Evolutionary conservation across 768 basidiomycete species (phyloP), one percentile per base, ranked within the genome.

Genomic region (Panaeolus cyanescens): DNA sequence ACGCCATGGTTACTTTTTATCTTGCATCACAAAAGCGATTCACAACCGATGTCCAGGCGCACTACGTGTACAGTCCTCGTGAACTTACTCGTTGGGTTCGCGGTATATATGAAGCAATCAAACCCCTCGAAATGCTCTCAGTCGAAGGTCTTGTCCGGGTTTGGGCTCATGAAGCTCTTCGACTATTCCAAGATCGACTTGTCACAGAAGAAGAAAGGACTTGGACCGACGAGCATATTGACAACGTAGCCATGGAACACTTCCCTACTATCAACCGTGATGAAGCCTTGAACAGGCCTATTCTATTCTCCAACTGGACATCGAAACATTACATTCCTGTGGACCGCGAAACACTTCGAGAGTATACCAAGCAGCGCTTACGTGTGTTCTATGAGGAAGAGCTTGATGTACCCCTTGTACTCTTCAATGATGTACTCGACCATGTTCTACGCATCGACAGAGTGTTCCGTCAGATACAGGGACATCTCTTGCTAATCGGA

Each of bases 331-430:
- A 99, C 73, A 87, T 99, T 50, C 90, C 97, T 2, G 96, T 99
- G 45, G 93, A 97, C 63, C 87, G 97, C 55, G 96, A 97, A 68
- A 82, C 85, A 32, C 86, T 99, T 10, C 88, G 97, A 50, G 97
- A 99, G 68, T 98, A 96, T 73, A 96, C 94, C 20, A 98, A 98
- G 75, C 96, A 96, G 19, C 90, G 97, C 40, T 83, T 99, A 19
- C 89, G 93, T 10, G 93, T 99, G n/a, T 99, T 99, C 78, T 97
- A 99, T 68, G 97, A 99, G 73, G 97, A 99, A 77, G 97, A 99
- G 76, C 78, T 99, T 56, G 97, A 99, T 64, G 97, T 99, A 2
- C 96, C 93, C 9, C 87, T 99, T 31, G 97, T 99, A 22, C 84
- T 99, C 20, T 99, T 99, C 84, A 98, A 99, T 70, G 96, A 99